A percentile compares a stretch with the other conserved stretches of the same genome.
phyloP scores from a whole-genome alignment of 2,329 filamentous ascomycete species.

The Trichophyton equinum region DNA sequence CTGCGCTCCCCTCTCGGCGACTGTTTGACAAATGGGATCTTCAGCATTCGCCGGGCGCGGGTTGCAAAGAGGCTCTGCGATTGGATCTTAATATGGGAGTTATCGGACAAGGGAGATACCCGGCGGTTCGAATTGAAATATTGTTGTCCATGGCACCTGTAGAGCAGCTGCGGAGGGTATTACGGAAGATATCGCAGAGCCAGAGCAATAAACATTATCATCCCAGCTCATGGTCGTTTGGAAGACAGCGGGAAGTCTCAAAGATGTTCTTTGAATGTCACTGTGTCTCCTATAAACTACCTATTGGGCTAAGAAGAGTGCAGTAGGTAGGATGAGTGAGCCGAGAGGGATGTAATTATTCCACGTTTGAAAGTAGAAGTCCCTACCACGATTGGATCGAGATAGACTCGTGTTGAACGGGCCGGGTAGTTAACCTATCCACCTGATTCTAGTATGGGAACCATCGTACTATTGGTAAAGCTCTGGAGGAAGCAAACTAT shows the following conservation, averaged over 20 bases:
- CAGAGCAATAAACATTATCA: slow-evolving; percentile 7
- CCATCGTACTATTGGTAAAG: not conserved
- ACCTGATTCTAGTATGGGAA: not conserved
- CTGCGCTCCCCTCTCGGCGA: not conserved
- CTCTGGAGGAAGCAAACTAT: not conserved
- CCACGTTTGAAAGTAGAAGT: too few species aligned
- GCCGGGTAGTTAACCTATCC: not conserved
- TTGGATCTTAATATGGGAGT: not conserved
- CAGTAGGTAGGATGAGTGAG: not conserved
- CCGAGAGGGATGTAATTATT: too few species aligned
- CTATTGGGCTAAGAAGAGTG: not conserved
- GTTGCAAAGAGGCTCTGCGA: not conserved
- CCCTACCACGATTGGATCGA: not conserved
- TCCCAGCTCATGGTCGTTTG: not conserved
- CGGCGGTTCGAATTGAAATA: not conserved
- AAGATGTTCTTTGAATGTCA: not conserved
- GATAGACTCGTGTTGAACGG: not conserved
- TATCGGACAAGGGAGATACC: not conserved
- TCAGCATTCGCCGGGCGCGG: not conserved
- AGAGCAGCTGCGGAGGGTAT: not conserved
- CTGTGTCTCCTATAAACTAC: not conserved
- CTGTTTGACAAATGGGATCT: not conserved
- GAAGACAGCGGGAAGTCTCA: not conserved
- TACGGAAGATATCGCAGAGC: not conserved
- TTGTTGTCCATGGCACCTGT: not conserved